Conservation (phyloP, 305 asterid genomes). For the Coffea humblotiana region DNA sequence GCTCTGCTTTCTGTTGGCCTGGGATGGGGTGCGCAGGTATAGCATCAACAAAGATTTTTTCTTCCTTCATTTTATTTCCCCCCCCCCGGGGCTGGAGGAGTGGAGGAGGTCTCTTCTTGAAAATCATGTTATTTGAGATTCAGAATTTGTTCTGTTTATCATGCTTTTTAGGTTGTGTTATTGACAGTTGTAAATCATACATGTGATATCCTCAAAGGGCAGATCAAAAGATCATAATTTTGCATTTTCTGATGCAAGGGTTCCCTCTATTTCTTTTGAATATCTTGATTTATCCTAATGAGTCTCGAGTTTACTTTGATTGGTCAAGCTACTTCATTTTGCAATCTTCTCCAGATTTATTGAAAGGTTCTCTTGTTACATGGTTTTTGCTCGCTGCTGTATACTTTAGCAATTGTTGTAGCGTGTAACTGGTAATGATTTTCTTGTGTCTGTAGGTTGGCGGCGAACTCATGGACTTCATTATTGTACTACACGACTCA, state of each 20-base stretch:
- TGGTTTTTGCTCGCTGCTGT: not conserved
- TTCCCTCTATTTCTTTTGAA: not conserved
- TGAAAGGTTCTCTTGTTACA: not conserved
- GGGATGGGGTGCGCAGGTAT: constrained; percentile 99
- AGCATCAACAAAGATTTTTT: not conserved
- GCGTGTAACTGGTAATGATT: not conserved
- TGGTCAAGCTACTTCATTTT: not conserved
- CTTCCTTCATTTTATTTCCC: not conserved
- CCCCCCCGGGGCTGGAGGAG: too few relatives aligned
- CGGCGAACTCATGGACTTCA: constrained; percentile 95
- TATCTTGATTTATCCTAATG: not conserved
- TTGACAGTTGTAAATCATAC: not conserved
- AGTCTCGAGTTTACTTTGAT: not conserved
- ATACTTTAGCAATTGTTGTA: not conserved
- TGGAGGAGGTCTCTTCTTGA: not conserved
- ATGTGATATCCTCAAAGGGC: not conserved
- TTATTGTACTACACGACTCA: constrained; percentile 80
- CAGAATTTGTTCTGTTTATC: not conserved
- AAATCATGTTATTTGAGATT: not conserved
- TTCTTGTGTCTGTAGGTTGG: constrained; percentile 52
- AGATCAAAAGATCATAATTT: not conserved
- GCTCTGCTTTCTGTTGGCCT: constrained; percentile 85
- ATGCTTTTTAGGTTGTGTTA: not conserved
- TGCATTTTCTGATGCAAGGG: not conserved
- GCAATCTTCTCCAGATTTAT: not conserved